Evolutionary conservation across 2,329 filamentous ascomycete genomes (phyloP), one percentile per base, ranked within the genome.

Genomic region (Pseudogymnoascus sp.): DNA sequence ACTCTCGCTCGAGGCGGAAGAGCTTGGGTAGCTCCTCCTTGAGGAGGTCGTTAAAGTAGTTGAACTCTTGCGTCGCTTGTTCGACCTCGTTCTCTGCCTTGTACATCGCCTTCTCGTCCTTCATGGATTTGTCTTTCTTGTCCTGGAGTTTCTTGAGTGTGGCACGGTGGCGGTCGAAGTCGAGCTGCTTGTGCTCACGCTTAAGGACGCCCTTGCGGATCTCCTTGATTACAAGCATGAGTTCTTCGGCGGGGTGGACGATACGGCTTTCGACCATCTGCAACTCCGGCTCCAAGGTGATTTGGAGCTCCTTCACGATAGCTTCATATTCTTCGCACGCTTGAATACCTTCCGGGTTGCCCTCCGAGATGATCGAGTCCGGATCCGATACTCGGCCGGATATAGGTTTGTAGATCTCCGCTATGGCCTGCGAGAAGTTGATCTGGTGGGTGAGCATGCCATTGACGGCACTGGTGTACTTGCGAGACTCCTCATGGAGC

Each of bases 391-490:
- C 84, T 73, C 95, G 89, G 63, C 95, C 95, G 63, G 93, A 97
- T 71, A 99, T 99, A 69, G 95, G 95, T 75, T 96, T 96, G 82
- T 99, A 99, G 72, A 99, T 89, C 77, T 99, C 95, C 67, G 89
- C 88, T 80, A 96, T 93, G 68, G 93, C 91, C 78, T 96, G 87
- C 70, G 93, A 96, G 79, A 99, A 99, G 75, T 96, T 93, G 77
- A 99, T 97, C 80, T 99, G 95, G 78, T 97, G 93, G 73, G 82
- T 85, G 72, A 99, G 84, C 95, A 99, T 99, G 81, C 89, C 90
- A 79, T 97, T 97, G 79, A 99, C 97, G 74, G 95, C 91, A 62
- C 96, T 88, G 72, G 96, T 97, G 77, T 99, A 99, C 79, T 96
- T 97, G 76, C 93, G 90, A 63, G 91, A 96, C 77, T 97, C 93